A percentile compares a stretch with the other conserved stretches of the same genome.
These are phyloP conservation scores for Zygosaccharomyces rouxii DNA, from an alignment of 805 yeast species.

Conservation along the genomic window DNA sequence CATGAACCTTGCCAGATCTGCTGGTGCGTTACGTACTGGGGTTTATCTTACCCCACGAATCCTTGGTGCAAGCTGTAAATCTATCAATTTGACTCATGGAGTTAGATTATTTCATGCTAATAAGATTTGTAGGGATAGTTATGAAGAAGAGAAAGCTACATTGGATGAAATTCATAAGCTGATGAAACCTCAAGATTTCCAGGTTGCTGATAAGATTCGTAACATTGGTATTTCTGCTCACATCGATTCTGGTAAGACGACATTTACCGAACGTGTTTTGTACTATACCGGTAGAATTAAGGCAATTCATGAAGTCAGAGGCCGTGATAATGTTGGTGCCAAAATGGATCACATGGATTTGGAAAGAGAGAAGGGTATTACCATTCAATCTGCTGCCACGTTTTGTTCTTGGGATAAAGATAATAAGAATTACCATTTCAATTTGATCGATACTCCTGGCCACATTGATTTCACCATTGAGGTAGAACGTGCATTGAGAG, in stretches of 20 bases:
- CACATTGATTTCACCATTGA: constrained; percentile 98
- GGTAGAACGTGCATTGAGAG: constrained; percentile 97
- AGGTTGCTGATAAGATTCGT: constrained; percentile 59
- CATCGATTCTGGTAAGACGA: constrained; percentile 96
- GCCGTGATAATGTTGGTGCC: constrained; percentile 96
- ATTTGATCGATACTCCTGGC: constrained; percentile 97
- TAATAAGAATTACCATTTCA: constrained; percentile 69
- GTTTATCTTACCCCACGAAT: background rate
- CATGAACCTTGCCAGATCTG: constrained; percentile 4
- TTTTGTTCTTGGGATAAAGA: constrained; percentile 93
- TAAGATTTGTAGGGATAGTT: constrained; percentile 34
- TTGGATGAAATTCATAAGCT: constrained; percentile 52
- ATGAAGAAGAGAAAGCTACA: constrained; percentile 69
- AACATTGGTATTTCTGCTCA: constrained; percentile 98
- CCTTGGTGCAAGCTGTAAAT: background rate
- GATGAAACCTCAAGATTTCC: constrained; percentile 49
- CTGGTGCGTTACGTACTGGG: constrained; percentile 3
- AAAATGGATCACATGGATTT: constrained; percentile 99
- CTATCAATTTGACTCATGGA: background rate
- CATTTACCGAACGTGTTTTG: constrained; percentile 94
- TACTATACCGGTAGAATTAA: constrained; percentile 96
- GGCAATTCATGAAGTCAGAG: constrained; percentile 95
- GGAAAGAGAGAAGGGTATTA: constrained; percentile 97
- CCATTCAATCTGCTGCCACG: constrained; percentile 98
- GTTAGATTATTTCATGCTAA: constrained; percentile 15